Conservation (phyloP, 2,329 filamentous ascomycete species). For the Ophiocordyceps camponoti-floridani region DNA sequence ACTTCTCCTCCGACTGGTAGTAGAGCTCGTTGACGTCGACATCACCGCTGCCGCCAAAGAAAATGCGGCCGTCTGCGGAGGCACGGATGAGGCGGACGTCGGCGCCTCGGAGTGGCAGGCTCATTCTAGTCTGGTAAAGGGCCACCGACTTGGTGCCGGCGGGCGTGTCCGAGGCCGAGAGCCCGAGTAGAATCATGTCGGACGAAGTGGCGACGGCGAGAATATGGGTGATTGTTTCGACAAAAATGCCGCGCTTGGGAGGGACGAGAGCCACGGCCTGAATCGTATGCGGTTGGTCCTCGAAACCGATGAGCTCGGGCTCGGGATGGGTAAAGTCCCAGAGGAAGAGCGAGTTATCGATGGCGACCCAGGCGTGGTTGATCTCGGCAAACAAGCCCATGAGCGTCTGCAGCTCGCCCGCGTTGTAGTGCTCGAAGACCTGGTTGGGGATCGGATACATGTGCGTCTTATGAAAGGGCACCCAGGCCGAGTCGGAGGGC, state of each 20-base stretch:
- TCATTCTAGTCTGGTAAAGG: conserved; percentile 81
- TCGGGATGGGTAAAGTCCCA: conserved; percentile 97
- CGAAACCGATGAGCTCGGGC: conserved; percentile 79
- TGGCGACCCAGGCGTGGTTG: conserved; percentile 86
- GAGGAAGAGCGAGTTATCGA: conserved; percentile 89
- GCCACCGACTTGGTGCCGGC: conserved; percentile 56
- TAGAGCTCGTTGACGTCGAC: conserved; percentile 87
- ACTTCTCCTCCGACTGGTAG: conserved; percentile 93
- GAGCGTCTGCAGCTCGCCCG: conserved; percentile 68
- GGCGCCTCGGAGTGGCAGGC: conserved; percentile 55
- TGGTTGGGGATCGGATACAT: conserved; percentile 82
- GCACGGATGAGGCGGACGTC: conserved; percentile 65
- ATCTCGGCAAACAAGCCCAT: conserved; percentile 94
- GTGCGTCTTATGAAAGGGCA: conserved; percentile 74
- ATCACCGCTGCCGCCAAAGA: conserved; percentile 66
- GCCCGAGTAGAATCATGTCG: conserved; percentile 74
- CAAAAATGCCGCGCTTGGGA: conserved; percentile 75
- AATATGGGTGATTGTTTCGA: conserved; percentile 69
- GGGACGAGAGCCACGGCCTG: conserved; percentile 77
- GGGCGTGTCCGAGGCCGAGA: conserved; percentile 49
- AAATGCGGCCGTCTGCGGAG: conserved; percentile 76
- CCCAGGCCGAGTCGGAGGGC: conserved; percentile 49
- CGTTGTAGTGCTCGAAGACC: conserved; percentile 85
- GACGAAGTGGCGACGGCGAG: conserved; percentile 74
- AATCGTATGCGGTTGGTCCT: conserved; percentile 76